These are phyloP conservation scores for Saprolegnia parasitica DNA, from an alignment of 352 stramenopile genomes.

Conservation along the genomic window DNA sequence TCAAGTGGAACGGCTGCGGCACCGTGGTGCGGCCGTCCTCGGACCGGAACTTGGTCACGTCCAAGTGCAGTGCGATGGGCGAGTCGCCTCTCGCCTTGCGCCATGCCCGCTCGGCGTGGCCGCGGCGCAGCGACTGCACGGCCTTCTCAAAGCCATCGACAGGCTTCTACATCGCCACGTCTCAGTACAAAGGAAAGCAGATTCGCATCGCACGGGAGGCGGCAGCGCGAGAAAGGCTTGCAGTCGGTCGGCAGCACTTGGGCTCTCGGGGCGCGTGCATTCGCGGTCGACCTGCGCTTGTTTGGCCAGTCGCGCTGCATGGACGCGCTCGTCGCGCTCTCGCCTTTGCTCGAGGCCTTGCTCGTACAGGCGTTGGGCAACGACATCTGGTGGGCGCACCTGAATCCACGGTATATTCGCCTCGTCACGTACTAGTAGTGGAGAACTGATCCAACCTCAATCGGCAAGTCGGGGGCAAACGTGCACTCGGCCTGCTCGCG, in stretches of 20 bases:
- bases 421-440: too few species aligned
- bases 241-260: not conserved
- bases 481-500: constrained; percentile 13
- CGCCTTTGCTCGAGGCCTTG: constrained; percentile 1
- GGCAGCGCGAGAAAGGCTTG: constrained; percentile 10
- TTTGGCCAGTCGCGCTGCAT: not conserved
- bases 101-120: constrained; percentile 8
- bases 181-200: too few species aligned
- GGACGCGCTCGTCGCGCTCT: not conserved
- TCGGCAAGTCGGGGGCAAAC: constrained; percentile 12
- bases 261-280: not conserved
- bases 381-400: not conserved
- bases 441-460: not conserved
- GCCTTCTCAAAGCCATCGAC: constrained; percentile 20
- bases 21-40: constrained; percentile 13
- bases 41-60: not conserved
- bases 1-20: not conserved
- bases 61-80: constrained; percentile 10
- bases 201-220: constrained; percentile 6
- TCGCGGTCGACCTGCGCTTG: not conserved
- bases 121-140: constrained; percentile 1
- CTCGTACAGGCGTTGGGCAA: constrained; percentile 12
- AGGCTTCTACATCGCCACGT: not conserved
- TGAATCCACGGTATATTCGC: not conserved
- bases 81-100: not conserved